Percentiles rank a stretch among this genome's conserved stretches.
Conservation (phyloP, 2,329 filamentous ascomycete genomes). For the Calonectria henricotiae region DNA sequence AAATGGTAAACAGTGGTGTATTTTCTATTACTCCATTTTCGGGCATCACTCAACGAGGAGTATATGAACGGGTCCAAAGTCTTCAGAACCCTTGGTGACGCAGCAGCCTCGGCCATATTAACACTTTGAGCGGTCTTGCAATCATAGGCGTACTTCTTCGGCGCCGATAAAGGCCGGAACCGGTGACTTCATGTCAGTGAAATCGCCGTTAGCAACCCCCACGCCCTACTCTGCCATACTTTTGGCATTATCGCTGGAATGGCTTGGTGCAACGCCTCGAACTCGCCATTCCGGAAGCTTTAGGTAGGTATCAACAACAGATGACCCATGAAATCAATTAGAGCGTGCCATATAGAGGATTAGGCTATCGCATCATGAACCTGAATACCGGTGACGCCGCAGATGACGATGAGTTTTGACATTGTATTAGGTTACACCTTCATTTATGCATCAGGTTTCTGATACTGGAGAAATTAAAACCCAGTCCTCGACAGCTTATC, state of each 20-base stretch:
- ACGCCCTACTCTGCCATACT: slow-evolving; percentile 54
- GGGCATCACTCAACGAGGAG: slow-evolving; percentile 65
- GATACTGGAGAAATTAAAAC: background rate
- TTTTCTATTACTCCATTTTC: slow-evolving; percentile 61
- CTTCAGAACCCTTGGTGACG: slow-evolving; percentile 27
- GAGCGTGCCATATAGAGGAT: background rate
- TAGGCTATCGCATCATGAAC: background rate
- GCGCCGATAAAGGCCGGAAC: slow-evolving; percentile 57
- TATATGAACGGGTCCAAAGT: slow-evolving; percentile 59
- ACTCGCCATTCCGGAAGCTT: slow-evolving; percentile 38
- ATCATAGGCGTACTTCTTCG: slow-evolving; percentile 42
- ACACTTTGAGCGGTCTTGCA: slow-evolving; percentile 41
- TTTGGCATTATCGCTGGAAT: slow-evolving; percentile 55
- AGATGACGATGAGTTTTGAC: background rate
- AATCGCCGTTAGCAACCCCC: slow-evolving; percentile 56
- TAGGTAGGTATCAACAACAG: slow-evolving; percentile 41
- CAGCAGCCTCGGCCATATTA: slow-evolving; percentile 43
- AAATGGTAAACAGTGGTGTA: slow-evolving; percentile 65
- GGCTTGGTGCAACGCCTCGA: slow-evolving; percentile 61
- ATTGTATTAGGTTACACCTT: background rate
- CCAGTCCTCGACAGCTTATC: background rate
- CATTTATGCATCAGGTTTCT: too few species aligned
- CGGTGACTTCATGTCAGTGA: slow-evolving; percentile 55
- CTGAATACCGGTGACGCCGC: background rate
- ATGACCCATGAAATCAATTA: slow-evolving; percentile 9